Evolutionary conservation across 257 asterid genomes (phyloP), one percentile per base, ranked within the genome.

Genomic region (Solanum piurae): DNA sequence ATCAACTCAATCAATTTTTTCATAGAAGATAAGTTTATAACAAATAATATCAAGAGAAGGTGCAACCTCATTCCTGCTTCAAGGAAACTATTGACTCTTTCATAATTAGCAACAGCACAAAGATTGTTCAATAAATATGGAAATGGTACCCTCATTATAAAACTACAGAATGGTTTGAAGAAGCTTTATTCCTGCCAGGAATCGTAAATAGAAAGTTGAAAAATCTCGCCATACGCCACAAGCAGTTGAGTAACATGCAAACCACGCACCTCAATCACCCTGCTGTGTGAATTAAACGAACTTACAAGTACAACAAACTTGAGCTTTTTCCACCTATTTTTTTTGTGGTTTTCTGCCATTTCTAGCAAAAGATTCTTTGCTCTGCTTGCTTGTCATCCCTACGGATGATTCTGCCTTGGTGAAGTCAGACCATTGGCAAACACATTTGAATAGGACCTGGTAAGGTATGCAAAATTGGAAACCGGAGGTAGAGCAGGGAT

Each of bases 361-460:
- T 73, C 82, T 8, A 72, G 44, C 44, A 72, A 33, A 72, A 72
- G 44, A 72, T 72, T 72, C 40, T 34, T 68, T 68, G 21, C 75
- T 68, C 37, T 27, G 21, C 75, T 71, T 0, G 14, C 25, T 33
- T 72, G 42, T 72, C 44, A 72, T 33, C 44, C 79, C 42, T 72
- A 33, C 12, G 23, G 79, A 72, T 72, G 79, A 72, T 72, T 72
- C 42, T 90, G 93, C 96, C 96, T 93, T 31, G 92, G 95, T 83
- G 93, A 91, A 91, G 94, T 76, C n/a, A 89, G 88, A 42, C 88
- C 90, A 87, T 91, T 92, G 34, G 96, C 93, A 88, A 90, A 96
- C 74, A 96, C 98, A 92, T 96, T 96, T 21, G 98, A 94, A 89
- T 95, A 96, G 60, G 98, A 93, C 91, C 93, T 93, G 84, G 98